A percentile compares a stretch with the other conserved stretches of the same genome.
Evolutionary conservation across 2,329 filamentous ascomycete genomes (phyloP).

Genomic region (Arthroderma uncinatum): DNA sequence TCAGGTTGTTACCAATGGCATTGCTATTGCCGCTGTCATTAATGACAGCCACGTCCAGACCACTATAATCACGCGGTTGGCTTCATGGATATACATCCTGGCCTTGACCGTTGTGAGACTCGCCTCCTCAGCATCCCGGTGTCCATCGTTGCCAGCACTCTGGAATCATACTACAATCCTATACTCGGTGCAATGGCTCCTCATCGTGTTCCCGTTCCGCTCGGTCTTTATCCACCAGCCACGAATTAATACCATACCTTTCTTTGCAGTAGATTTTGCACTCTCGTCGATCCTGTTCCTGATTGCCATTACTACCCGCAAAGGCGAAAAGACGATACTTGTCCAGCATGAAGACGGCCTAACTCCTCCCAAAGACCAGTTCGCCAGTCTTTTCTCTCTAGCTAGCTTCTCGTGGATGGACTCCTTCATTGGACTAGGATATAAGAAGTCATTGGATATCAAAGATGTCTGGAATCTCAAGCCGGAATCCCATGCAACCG

Average conservation of each 20-base stretch:
- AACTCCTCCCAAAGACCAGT: constrained; percentile 73
- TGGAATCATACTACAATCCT: constrained; percentile 90
- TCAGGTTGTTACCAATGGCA: constrained; percentile 57
- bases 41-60: constrained; percentile 46
- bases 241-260: constrained; percentile 49
- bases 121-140: constrained; percentile 46
- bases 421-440: constrained; percentile 76
- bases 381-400: constrained; percentile 78
- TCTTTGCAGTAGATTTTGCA: constrained; percentile 63
- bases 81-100: constrained; percentile 72
- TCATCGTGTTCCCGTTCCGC: constrained; percentile 65
- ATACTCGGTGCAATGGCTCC: constrained; percentile 73
- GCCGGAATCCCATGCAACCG: constrained; percentile 74
- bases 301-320: constrained; percentile 70
- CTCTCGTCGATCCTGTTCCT: constrained; percentile 62
- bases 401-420: constrained; percentile 88
- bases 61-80: constrained; percentile 57
- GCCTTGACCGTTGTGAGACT: constrained; percentile 62
- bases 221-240: constrained; percentile 70
- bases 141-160: constrained; percentile 59
- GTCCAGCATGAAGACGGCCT: constrained; percentile 83
- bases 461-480: constrained; percentile 84
- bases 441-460: constrained; percentile 71
- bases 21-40: constrained; percentile 49
- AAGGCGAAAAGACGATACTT: constrained; percentile 80